These are phyloP conservation scores for Epichloe festucae DNA, from an alignment of 2,329 filamentous ascomycete species.

Conservation along the genomic window DNA sequence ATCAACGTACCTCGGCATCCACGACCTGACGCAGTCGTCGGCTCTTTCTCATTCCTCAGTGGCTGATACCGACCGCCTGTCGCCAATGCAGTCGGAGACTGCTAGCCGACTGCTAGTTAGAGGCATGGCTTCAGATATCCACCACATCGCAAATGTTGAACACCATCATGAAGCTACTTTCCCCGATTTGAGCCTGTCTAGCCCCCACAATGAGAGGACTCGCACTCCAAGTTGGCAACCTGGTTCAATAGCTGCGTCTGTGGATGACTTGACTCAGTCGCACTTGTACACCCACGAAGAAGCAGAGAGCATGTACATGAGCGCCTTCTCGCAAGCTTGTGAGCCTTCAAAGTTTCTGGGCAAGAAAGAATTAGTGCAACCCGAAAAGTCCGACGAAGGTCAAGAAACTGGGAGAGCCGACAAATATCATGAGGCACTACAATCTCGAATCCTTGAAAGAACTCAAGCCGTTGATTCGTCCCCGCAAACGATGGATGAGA, in stretches of 20 bases:
- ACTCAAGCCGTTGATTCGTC: neutral
- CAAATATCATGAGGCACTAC: neutral
- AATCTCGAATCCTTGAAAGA: neutral
- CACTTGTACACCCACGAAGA: conserved; percentile 67
- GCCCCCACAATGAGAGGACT: neutral
- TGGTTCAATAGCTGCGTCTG: conserved; percentile 5
- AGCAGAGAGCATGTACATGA: conserved; percentile 81
- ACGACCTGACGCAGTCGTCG: neutral
- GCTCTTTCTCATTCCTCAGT: conserved; percentile 17
- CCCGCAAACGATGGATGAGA: neutral
- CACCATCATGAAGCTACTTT: neutral
- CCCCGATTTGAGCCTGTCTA: neutral
- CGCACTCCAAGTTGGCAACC: neutral
- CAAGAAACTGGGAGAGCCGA: conserved; percentile 1
- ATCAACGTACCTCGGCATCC: conserved; percentile 29
- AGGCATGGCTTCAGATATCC: neutral
- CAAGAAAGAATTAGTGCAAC: neutral
- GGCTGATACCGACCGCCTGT: conserved; percentile 7
- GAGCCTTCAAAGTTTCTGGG: conserved; percentile 4
- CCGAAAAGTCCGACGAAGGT: neutral
- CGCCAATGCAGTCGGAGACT: conserved; percentile 5
- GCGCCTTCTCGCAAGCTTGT: conserved; percentile 43
- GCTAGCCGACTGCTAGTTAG: conserved; percentile 5
- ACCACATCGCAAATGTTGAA: neutral
- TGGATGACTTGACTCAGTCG: conserved; percentile 47